Conservation (phyloP, 345 rosid species). For the Kandelia obovata region DNA sequence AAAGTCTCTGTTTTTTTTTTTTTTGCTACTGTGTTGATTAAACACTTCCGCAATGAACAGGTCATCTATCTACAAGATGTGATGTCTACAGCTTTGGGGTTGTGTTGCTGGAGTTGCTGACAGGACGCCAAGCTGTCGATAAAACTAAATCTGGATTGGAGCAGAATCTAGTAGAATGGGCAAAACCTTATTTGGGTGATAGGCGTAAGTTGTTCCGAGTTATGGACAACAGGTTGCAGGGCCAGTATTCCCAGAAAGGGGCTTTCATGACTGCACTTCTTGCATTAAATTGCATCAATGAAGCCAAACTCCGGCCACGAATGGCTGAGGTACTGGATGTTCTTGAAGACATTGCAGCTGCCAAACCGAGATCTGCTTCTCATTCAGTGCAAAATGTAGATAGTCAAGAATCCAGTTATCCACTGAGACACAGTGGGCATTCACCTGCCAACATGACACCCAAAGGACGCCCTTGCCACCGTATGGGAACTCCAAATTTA, state of each 20-base stretch:
- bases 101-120: constrained; percentile 22
- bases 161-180: constrained; percentile 19
- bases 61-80: constrained; percentile 12
- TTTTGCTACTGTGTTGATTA: not conserved
- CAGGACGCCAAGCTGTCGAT: constrained; percentile 15
- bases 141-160: constrained; percentile 15
- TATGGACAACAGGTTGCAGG: constrained; percentile 21
- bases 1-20: not conserved
- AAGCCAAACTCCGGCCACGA: constrained; percentile 60
- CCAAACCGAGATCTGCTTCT: not conserved
- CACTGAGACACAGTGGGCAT: no score
- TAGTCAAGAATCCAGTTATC: not conserved
- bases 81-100: constrained; percentile 23
- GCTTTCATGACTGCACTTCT: constrained; percentile 52
- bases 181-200: constrained; percentile 13
- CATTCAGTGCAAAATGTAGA: not conserved
- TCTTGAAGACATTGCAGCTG: constrained; percentile 26
- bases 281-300: constrained; percentile 53
- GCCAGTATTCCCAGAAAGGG: constrained; percentile 59
- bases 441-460: no score
- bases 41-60: constrained; percentile 4
- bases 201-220: constrained; percentile 14
- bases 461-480: no score
- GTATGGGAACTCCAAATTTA: no score
- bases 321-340: constrained; percentile 55